phyloP scores from a whole-genome alignment of 768 basidiomycete species.

The Mycena galopus region DNA sequence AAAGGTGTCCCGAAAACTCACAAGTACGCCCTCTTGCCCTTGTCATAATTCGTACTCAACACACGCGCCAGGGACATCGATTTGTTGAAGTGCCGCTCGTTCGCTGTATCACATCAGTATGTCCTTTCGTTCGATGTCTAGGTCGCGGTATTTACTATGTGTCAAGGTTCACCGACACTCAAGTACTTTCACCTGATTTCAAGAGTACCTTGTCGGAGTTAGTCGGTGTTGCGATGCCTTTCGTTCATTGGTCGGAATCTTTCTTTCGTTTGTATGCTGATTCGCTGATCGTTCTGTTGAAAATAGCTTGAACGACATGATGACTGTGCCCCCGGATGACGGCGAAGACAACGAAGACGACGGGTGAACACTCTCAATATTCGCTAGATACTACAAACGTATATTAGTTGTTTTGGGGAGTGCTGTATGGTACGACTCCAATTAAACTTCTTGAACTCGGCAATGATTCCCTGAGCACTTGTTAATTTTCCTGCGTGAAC shows the following conservation, averaged over 20 bases:
- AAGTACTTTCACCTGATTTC: constrained; percentile 79
- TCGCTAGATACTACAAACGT: neutral
- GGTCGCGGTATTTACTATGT: constrained; percentile 36
- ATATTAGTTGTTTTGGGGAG: neutral
- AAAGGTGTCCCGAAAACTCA: constrained; percentile 91
- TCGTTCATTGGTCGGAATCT: constrained; percentile 79
- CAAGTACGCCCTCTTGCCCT: constrained; percentile 54
- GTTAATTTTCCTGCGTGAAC: neutral
- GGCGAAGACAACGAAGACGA: constrained; percentile 44
- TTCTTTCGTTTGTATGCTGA: neutral
- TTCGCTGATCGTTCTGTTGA: constrained; percentile 10
- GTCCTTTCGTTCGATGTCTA: constrained; percentile 36
- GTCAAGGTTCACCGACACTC: constrained; percentile 77
- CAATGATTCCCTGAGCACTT: neutral
- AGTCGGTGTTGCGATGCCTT: constrained; percentile 71
- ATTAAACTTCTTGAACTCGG: neutral
- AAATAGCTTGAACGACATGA: constrained; percentile 79
- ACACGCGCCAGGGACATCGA: constrained; percentile 82
- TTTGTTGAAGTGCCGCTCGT: constrained; percentile 85
- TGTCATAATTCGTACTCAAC: constrained; percentile 10
- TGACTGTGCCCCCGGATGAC: constrained; percentile 63
- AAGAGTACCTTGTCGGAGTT: constrained; percentile 70
- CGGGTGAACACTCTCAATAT: constrained; percentile 11
- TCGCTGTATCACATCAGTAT: constrained; percentile 76
- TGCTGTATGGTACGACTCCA: constrained; percentile 17